These are phyloP conservation scores for Trichoderma guizhouense DNA, from an alignment of 2,329 filamentous ascomycete genomes.

Conservation along the genomic window DNA sequence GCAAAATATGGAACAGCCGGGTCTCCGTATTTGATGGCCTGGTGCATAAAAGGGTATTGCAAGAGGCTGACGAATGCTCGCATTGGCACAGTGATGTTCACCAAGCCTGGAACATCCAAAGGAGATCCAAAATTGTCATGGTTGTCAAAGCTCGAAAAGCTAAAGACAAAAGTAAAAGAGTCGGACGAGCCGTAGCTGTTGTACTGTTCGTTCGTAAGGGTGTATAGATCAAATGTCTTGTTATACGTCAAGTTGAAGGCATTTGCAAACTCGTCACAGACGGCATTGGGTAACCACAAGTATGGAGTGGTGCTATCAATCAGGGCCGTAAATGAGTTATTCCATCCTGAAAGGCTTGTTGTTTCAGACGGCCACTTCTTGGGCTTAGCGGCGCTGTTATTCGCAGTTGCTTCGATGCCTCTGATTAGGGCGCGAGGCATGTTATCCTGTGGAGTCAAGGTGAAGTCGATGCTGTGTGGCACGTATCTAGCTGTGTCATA, in stretches of 20 bases:
- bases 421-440: slow-evolving; percentile 59
- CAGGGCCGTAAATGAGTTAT: slow-evolving; percentile 47
- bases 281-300: slow-evolving; percentile 57
- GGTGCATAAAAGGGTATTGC: slow-evolving; percentile 47
- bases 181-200: slow-evolving; percentile 42
- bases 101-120: slow-evolving; percentile 46
- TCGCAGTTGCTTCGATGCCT: slow-evolving; percentile 46
- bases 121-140: slow-evolving; percentile 50
- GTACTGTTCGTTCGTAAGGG: slow-evolving; percentile 57
- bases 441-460: slow-evolving; percentile 51
- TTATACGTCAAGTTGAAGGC: slow-evolving; percentile 65
- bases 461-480: slow-evolving; percentile 59
- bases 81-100: slow-evolving; percentile 54
- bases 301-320: slow-evolving; percentile 65
- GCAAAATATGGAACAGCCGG: slow-evolving; percentile 61
- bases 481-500: slow-evolving; percentile 63
- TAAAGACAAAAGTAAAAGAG: slow-evolving; percentile 55
- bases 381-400: slow-evolving; percentile 27
- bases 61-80: slow-evolving; percentile 49
- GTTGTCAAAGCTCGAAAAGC: slow-evolving; percentile 54
- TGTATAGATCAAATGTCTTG: slow-evolving; percentile 60
- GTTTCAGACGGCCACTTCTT: slow-evolving; percentile 40
- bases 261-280: slow-evolving; percentile 63
- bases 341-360: slow-evolving; percentile 41
- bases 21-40: slow-evolving; percentile 42